A percentile compares a stretch with the other conserved stretches of the same genome.
Conservation (phyloP, 202 grass and related monocot species). For the Elaeis oleifera region DNA sequence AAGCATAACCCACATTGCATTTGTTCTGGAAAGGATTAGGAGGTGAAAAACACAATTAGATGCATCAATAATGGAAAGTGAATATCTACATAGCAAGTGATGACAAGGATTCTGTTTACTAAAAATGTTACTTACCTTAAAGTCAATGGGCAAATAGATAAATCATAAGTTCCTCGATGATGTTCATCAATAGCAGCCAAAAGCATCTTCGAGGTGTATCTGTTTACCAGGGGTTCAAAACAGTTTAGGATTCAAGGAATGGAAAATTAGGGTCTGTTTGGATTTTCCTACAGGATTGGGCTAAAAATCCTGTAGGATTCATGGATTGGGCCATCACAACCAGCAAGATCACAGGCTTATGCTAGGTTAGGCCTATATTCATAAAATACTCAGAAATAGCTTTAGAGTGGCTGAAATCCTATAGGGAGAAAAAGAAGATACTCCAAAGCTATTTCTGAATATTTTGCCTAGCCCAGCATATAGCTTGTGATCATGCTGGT, state of each 20-base stretch:
- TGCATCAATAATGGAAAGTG: background rate
- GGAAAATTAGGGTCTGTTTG: background rate
- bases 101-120: no score
- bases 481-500: no score
- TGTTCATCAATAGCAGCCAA: constrained; percentile 87
- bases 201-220: constrained; percentile 88
- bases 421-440: no score
- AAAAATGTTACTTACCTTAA: constrained; percentile 49
- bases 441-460: no score
- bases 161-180: constrained; percentile 88
- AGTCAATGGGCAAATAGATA: constrained; percentile 95
- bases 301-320: no score
- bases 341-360: no score
- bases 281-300: background rate
- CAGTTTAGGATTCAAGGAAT: background rate
- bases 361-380: no score
- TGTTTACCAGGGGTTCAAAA: constrained; percentile 28
- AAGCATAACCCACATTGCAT: constrained; percentile 95
- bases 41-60: constrained; percentile 6
- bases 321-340: no score
- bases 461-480: no score
- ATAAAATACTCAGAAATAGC: no score
- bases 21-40: constrained; percentile 61
- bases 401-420: no score
- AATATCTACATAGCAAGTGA: background rate